Evolutionary conservation across 768 basidiomycete species (phyloP), one percentile per base, ranked within the genome.

Genomic region (Hydnum rufescens): DNA sequence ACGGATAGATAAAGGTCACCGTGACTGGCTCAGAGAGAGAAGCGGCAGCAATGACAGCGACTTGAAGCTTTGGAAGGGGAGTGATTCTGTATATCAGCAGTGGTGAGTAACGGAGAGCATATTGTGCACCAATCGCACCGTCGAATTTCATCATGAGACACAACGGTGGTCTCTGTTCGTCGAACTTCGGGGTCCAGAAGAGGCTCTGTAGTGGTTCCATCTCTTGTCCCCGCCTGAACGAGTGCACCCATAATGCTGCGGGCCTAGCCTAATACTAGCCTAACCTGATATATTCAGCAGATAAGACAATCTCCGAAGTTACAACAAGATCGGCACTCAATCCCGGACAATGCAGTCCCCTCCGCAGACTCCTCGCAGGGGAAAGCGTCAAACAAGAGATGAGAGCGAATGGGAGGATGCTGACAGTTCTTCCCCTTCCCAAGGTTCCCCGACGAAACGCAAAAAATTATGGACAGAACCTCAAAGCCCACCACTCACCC

Each of bases 1-100:
- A 66, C 4, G 65, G 64, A 42, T 64, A 66, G 51, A 65, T 64
- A 51, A 57, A 36, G 25, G 16, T 22, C 29, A 18, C 30, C 26
- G 31, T 30, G 25, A 30, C 50, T 51, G 30, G 57, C 42, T 58
- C 57, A 1, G 52, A 53, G 19, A 58, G 48, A 5, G 53, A 29
- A 51, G 54, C 54, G 28, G 48, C 56, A 25, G 51, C 56, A 18
- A 58, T 36, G 4, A 57, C 42, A 39, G 53, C 53, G n/a, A 56
- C 44, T 36, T 58, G 57, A n/a, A 31, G 31, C 48, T 56, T 56
- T 19, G 57, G 57, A 3, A 58, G 30, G 6, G 57, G 57, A 4
- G 57, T 58, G 3, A 31, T 25, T 25, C 49, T 50, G 18, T 47
- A 8, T 13, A 22, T 13, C 36, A 22, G 13, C 13, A 39, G 36